Conservation (phyloP, 495 filamentous ascomycete species). For the Xylaria castorea region DNA sequence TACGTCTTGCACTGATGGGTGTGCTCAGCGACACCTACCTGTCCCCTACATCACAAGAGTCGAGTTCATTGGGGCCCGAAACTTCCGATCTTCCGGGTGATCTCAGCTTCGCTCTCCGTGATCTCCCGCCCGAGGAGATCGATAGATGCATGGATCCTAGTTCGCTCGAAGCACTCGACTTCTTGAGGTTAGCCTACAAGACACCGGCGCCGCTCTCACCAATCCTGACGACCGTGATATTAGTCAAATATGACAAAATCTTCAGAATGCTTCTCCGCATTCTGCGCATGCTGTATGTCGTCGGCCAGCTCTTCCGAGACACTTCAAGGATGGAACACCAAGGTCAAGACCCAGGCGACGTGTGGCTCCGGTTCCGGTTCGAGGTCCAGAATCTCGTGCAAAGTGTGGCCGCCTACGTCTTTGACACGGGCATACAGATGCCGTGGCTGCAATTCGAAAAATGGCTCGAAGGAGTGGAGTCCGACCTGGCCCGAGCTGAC, state of each 20-base stretch:
- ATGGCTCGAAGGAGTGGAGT: constrained; percentile 69
- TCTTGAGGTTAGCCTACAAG: constrained; percentile 84
- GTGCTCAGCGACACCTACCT: constrained; percentile 78
- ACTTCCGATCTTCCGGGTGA: constrained; percentile 72
- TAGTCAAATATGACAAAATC: constrained; percentile 82
- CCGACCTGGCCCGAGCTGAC: constrained; percentile 41
- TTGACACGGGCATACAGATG: constrained; percentile 73
- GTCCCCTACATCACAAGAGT: constrained; percentile 28
- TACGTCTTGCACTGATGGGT: constrained; percentile 86
- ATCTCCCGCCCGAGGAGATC: constrained; percentile 76
- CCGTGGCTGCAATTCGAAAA: constrained; percentile 74
- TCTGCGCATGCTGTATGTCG: constrained; percentile 79
- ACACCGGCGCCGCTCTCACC: constrained; percentile 74
- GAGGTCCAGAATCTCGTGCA: constrained; percentile 81
- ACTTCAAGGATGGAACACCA: constrained; percentile 50
- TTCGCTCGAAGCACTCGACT: constrained; percentile 86
- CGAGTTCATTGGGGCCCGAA: constrained; percentile 25
- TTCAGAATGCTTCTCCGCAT: constrained; percentile 81
- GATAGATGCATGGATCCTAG: constrained; percentile 79
- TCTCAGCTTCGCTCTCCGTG: constrained; percentile 86
- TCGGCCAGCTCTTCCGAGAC: constrained; percentile 71
- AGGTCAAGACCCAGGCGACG: constrained; percentile 40
- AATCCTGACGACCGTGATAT: constrained; percentile 69
- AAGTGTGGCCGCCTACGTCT: constrained; percentile 73
- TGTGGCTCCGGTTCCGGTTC: constrained; percentile 68